Evolutionary conservation across 768 basidiomycete genomes (phyloP), one percentile per base, ranked within the genome.

Genomic region (Pleurotus giganteus): DNA sequence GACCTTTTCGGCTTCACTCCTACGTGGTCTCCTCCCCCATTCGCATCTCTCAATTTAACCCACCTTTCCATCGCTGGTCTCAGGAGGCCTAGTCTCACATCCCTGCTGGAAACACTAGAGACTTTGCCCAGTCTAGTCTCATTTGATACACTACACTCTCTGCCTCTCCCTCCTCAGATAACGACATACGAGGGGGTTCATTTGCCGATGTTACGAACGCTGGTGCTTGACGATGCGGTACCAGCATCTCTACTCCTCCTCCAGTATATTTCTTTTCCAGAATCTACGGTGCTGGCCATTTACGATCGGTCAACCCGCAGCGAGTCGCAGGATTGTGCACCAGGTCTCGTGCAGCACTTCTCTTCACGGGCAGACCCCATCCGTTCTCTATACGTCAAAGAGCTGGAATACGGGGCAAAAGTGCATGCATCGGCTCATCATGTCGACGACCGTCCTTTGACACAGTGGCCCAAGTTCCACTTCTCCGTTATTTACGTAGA

Each of bases 321-420:
- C 6, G 53, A 52, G 21, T 36, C 60, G 7, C 62, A 62, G 4
- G 32, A 61, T 11, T 21, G 36, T 7, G 58, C 61, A 5, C n/a
- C n/a, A n/a, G n/a, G 13, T 57, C 32, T 15, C 3, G 64, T 60
- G 37, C 49, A 64, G 7, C 54, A 32, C 11, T 61, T 61, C 2
- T 52, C 64, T 24, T 64, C 63, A 11, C 44, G 36, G 12, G 57
- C 63, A 6, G 47, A 45, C 29, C 60, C 32, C 58, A 34, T 34
- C 32, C 32, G 32, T 8, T 34, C 32, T 15, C 32, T 34, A 8
- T 34, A 34, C 15, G 32, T 63, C 47, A n/a, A n/a, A n/a, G n/a
- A n/a, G n/a, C n/a, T n/a, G n/a, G n/a, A n/a, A n/a, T n/a, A n/a
- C n/a, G n/a, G n/a, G n/a, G n/a, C n/a, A n/a, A n/a, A n/a, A n/a